These are phyloP conservation scores for Clohesyomyces aquaticus DNA, from an alignment of 495 filamentous ascomycete genomes.

Conservation along the genomic window DNA sequence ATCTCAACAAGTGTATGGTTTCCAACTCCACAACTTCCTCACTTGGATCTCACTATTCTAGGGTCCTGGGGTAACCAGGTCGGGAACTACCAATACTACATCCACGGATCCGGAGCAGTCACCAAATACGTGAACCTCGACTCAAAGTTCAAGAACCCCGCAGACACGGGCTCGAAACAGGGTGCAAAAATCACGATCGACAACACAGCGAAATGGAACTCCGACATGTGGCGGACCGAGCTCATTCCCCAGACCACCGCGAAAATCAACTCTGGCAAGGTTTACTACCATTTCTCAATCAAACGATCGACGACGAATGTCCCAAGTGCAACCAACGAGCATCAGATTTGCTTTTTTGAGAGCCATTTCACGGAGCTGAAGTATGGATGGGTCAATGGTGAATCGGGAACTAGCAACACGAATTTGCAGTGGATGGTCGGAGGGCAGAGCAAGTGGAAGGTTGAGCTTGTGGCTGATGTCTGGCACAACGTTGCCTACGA, in stretches of 20 bases:
- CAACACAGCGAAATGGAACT: slow-evolving; percentile 51
- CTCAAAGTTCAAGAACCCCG: slow-evolving; percentile 66
- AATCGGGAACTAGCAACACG: slow-evolving; percentile 57
- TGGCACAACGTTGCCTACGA: slow-evolving; percentile 75
- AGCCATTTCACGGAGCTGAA: slow-evolving; percentile 78
- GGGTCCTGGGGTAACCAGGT: slow-evolving; percentile 69
- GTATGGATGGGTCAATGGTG: slow-evolving; percentile 66
- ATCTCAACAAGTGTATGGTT: slow-evolving; percentile 54
- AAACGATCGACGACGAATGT: slow-evolving; percentile 62
- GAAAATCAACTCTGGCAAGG: slow-evolving; percentile 62
- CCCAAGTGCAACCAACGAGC: slow-evolving; percentile 64
- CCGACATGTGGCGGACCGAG: slow-evolving; percentile 56
- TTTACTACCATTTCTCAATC: slow-evolving; percentile 74
- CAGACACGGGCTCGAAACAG: slow-evolving; percentile 62
- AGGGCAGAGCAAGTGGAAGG: slow-evolving; percentile 58
- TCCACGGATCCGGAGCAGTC: slow-evolving; percentile 62
- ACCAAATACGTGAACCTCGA: slow-evolving; percentile 61
- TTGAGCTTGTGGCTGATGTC: slow-evolving; percentile 56
- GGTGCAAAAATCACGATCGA: slow-evolving; percentile 73
- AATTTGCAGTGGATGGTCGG: slow-evolving; percentile 59
- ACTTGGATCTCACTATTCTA: slow-evolving; percentile 8
- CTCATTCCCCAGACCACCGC: slow-evolving; percentile 71
- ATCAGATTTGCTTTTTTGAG: slow-evolving; percentile 78
- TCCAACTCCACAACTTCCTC: background rate
- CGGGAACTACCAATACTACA: slow-evolving; percentile 74